Percentiles rank a stretch among this genome's conserved stretches.
Evolutionary conservation across 306 rosid species (phyloP).

Genomic region (Carpinus fangiana): DNA sequence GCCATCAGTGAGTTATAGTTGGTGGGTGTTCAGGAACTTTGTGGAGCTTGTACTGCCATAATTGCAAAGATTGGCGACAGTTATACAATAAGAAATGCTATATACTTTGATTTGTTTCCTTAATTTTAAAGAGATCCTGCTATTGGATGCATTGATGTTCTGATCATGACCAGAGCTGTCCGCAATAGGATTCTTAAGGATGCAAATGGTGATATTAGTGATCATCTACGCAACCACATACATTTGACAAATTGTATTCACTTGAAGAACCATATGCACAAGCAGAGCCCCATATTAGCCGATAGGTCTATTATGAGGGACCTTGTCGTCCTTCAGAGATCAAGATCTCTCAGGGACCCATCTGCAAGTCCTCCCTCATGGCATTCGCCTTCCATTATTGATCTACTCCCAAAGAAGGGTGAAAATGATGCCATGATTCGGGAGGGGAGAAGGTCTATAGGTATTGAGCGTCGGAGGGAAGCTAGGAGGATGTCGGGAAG

Average conservation of each 20-base stretch:
- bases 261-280: slow-evolving; percentile 99
- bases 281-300: slow-evolving; percentile 85
- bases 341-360: slow-evolving; percentile 92
- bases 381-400: slow-evolving; percentile 85
- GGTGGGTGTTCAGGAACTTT: slow-evolving; percentile 14
- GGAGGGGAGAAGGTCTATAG: slow-evolving; percentile 80
- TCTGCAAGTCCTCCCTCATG: slow-evolving; percentile 97
- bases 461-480: slow-evolving; percentile 64
- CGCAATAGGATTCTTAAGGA: slow-evolving; percentile 90
- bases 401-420: slow-evolving; percentile 61
- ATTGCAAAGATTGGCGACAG: slow-evolving; percentile 31
- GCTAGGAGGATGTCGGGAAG: slow-evolving; percentile 63
- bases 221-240: slow-evolving; percentile 93
- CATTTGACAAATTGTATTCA: slow-evolving; percentile 98
- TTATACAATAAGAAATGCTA: slow-evolving; percentile 47
- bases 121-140: slow-evolving; percentile 43
- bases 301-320: slow-evolving; percentile 93
- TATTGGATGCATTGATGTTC: slow-evolving; percentile 42
- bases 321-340: slow-evolving; percentile 85
- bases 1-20: slow-evolving; percentile 27
- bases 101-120: slow-evolving; percentile 38
- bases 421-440: slow-evolving; percentile 57
- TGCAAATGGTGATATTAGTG: slow-evolving; percentile 94
- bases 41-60: slow-evolving; percentile 27
- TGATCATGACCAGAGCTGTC: slow-evolving; percentile 96